Percentiles rank a stretch among this genome's conserved stretches.
Evolutionary conservation across 1,139 yeast genomes (phyloP).

Genomic region (Geotrichum aggregatum): DNA sequence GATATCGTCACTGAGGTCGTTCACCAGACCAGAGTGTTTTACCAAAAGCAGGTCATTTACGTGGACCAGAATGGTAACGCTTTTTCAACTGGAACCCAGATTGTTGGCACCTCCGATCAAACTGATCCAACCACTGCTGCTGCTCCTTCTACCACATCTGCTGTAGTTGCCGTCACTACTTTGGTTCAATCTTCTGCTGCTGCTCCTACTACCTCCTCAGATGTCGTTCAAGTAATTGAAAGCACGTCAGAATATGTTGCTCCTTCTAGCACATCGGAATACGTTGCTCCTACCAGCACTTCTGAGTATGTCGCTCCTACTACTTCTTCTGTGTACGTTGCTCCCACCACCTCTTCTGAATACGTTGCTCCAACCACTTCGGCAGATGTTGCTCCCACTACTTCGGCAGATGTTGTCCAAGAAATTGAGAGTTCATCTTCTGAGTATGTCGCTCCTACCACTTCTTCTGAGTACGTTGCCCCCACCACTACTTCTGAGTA

Average conservation of each 20-base stretch:
- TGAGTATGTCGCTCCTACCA: conserved; percentile 29
- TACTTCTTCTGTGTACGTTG: conserved; percentile 26
- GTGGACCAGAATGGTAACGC: conserved; percentile 39
- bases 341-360: conserved; percentile 30
- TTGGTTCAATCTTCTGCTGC: conserved; percentile 36
- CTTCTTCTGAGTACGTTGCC: conserved; percentile 31
- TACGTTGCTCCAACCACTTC: conserved; percentile 30
- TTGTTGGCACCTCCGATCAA: conserved; percentile 34
- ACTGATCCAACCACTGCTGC: conserved; percentile 35
- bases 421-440: conserved; percentile 34
- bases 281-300: conserved; percentile 41
- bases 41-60: conserved; percentile 37
- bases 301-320: conserved; percentile 20
- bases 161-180: conserved; percentile 28
- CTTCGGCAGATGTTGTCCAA: conserved; percentile 25
- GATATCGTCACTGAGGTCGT: conserved; percentile 36
- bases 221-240: conserved; percentile 26
- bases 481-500: conserved; percentile 29
- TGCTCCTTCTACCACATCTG: conserved; percentile 23
- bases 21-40: conserved; percentile 35
- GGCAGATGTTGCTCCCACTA: conserved; percentile 28
- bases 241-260: conserved; percentile 33
- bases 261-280: conserved; percentile 39
- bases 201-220: conserved; percentile 22
- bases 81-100: conserved; percentile 32